Conservation (phyloP, 441 rosid species). For the Melastoma candidum region DNA sequence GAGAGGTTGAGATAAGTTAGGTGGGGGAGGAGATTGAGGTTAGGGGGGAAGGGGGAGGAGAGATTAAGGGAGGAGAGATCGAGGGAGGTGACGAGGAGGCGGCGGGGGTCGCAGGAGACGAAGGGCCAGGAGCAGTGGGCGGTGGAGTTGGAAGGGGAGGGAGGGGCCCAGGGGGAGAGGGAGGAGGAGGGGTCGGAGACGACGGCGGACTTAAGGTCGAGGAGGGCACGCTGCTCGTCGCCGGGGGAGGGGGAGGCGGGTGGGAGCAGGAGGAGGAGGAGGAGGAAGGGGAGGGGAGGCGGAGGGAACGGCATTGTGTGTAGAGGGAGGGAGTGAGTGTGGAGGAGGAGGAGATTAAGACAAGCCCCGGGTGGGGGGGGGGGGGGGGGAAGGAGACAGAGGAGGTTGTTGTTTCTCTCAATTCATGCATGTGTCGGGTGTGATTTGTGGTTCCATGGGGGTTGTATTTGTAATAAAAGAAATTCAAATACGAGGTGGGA, state of each 20-base stretch:
- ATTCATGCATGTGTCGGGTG: too few species aligned
- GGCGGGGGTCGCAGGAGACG: constrained; percentile 8
- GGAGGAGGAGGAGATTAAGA: background rate
- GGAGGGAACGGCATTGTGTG: constrained; percentile 12
- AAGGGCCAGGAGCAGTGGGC: constrained; percentile 7
- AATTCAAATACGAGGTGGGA: too few species aligned
- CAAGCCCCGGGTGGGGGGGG: too few species aligned
- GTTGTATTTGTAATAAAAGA: too few species aligned
- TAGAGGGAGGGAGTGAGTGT: background rate
- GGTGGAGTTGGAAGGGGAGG: background rate
- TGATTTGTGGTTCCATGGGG: too few species aligned
- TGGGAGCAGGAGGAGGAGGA: background rate
- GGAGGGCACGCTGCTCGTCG: constrained; percentile 60
- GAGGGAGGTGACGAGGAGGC: constrained; percentile 54
- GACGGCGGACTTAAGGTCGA: constrained; percentile 63
- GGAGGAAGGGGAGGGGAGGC: constrained; percentile 1
- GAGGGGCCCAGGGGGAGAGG: constrained; percentile 5
- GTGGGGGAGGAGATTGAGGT: constrained; percentile 46
- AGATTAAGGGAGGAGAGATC: constrained; percentile 63
- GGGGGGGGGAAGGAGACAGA: background rate
- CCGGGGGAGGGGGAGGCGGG: constrained; percentile 19
- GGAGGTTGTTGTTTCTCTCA: background rate
- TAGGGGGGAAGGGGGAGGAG: constrained; percentile 55
- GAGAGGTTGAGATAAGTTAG: constrained; percentile 61
- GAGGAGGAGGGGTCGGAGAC: constrained; percentile 37